Evolutionary conservation across 2,329 filamentous ascomycete species (phyloP).

Genomic region (Verticillium nubilum): DNA sequence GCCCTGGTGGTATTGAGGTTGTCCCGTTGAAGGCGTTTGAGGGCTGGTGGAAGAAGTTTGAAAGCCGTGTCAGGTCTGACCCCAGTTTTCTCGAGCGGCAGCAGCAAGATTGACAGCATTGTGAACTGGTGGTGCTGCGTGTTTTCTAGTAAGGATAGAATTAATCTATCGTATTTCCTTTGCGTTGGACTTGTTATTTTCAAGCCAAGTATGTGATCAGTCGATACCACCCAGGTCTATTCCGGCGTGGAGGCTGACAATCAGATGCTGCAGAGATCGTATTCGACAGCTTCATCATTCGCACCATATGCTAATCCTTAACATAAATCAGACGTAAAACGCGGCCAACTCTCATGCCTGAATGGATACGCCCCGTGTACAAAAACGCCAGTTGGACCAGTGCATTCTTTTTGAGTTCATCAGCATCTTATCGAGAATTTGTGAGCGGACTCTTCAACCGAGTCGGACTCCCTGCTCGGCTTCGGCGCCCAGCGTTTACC

Average conservation of each 20-base stretch:
- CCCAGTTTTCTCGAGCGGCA: conserved; percentile 79
- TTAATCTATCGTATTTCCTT: too few species aligned
- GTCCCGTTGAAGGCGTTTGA: conserved; percentile 93
- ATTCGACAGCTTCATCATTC: background rate
- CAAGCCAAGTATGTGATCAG: too few species aligned
- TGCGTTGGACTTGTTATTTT: too few species aligned
- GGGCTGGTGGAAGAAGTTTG: conserved; percentile 98
- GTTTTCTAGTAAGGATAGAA: too few species aligned
- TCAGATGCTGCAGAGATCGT: too few species aligned
- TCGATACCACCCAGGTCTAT: background rate
- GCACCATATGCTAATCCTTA: too few species aligned
- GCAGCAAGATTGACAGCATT: conserved; percentile 12
- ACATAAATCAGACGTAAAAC: background rate
- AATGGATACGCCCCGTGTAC: background rate
- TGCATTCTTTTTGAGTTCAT: conserved; percentile 29
- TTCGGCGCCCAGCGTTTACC: conserved; percentile 51
- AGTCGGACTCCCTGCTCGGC: conserved; percentile 52
- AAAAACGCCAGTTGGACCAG: background rate
- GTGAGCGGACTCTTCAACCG: conserved; percentile 53
- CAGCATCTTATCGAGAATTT: conserved; percentile 29
- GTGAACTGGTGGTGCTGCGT: background rate
- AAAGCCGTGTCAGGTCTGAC: conserved; percentile 77
- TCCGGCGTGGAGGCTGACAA: background rate
- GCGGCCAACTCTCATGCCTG: background rate
- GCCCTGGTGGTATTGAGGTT: conserved; percentile 66